Conservation (phyloP, 2,329 filamentous ascomycete species). For the Aspergillus sp. region DNA sequence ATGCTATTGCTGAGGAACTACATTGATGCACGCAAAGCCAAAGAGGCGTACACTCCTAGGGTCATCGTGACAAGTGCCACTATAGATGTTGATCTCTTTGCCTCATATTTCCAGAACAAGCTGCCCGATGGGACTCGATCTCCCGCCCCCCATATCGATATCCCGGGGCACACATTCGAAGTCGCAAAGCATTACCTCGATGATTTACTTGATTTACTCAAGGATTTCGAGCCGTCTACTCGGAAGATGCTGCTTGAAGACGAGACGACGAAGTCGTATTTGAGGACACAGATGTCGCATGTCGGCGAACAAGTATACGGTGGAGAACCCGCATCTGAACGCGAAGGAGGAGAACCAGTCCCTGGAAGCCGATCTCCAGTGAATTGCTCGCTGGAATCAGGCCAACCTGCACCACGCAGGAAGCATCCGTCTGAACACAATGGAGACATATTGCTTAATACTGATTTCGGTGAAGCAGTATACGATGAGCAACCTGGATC, state of each 20-base stretch:
- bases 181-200: constrained; percentile 37
- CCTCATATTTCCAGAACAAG: constrained; percentile 33
- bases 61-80: constrained; percentile 44
- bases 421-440: constrained; percentile 3
- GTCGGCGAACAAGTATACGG: no score
- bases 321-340: no score
- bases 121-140: constrained; percentile 19
- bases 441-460: constrained; percentile 7
- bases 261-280: constrained; percentile 4
- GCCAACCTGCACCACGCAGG: no score
- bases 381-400: no score
- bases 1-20: constrained; percentile 38
- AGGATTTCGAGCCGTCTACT: constrained; percentile 13
- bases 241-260: constrained; percentile 7
- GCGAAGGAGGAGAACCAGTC: no score
- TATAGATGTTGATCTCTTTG: constrained; percentile 37
- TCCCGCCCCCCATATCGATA: constrained; percentile 32
- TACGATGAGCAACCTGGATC: no score
- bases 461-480: neutral
- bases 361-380: neutral
- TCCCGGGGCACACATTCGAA: constrained; percentile 37
- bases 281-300: neutral
- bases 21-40: constrained; percentile 24
- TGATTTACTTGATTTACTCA: constrained; percentile 26
- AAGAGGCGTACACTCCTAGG: constrained; percentile 30